These are phyloP conservation scores for Fusarium odoratissimum DNA, from an alignment of 2,329 filamentous ascomycete species.

Conservation along the genomic window DNA sequence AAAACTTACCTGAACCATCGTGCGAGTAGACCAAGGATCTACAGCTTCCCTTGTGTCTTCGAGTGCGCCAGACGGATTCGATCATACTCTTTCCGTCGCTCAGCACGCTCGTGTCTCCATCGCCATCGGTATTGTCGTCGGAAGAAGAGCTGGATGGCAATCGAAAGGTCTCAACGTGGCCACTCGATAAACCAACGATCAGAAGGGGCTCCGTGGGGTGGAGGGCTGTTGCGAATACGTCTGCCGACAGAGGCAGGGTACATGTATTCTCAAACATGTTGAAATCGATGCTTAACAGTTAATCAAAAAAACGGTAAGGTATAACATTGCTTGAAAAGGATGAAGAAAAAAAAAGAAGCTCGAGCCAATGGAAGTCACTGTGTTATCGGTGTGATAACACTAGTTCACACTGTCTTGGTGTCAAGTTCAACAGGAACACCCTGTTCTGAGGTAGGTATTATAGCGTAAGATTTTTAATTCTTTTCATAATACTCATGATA, in stretches of 20 bases:
- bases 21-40: conserved; percentile 80
- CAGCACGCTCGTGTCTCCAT: conserved; percentile 61
- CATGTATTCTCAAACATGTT: conserved; percentile 92
- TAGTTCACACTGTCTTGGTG: background rate
- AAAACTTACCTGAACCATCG: conserved; percentile 74
- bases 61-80: conserved; percentile 86
- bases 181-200: conserved; percentile 84
- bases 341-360: conserved; percentile 13
- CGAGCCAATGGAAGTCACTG: background rate
- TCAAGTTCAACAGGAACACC: background rate
- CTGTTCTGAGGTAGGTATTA: background rate
- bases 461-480: background rate
- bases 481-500: too few species aligned
- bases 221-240: conserved; percentile 88
- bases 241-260: conserved; percentile 84
- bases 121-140: conserved; percentile 63
- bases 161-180: conserved; percentile 86
- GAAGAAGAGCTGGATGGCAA: conserved; percentile 67
- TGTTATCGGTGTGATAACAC: background rate
- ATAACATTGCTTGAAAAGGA: background rate
- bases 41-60: conserved; percentile 94
- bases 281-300: background rate
- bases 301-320: background rate
- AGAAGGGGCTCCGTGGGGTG: conserved; percentile 88
- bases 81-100: conserved; percentile 78